Base-by-base conservation (phyloP, 768 basidiomycete genomes). In the Fistulinella prunicolor region DNA sequence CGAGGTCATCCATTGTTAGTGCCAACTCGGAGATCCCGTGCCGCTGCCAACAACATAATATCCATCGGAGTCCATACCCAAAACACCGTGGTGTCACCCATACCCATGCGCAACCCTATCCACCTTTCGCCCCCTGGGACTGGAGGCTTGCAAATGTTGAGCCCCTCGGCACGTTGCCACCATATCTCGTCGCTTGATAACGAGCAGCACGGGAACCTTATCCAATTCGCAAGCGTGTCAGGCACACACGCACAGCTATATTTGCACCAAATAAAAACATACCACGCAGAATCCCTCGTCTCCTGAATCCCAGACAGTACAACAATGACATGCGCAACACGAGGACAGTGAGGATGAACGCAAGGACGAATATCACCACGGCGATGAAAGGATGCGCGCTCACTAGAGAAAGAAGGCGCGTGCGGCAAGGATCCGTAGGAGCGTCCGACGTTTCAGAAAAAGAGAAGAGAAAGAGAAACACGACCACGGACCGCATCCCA, bases 131-230 rank as follows among this genome's bases (percentile, higher is more conserved):
- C 1, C 57, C 44, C 3, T 48, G 44, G 2, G 47, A 61, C 30
- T 58, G 59, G n/a, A 17, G 34, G 6, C 9, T 42, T 9, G 50
- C 21, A 60, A 47, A 51, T 36, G 40, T 26, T 16, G 44, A 51
- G 6, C 35, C 3, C 6, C 54, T 60, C n/a, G 26, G 44, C 17
- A 49, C 28, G 29, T 60, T 61, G 6, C 55, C 46, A 37, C 62
- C 46, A 19, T 49, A 37, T 29, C 42, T 13, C 9, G 59, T 58
- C 21, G 62, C 50, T 3, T 64, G 61, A 17, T 64, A 64, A 7
- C 48, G 43, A 37, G 49, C 24, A 5, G 46, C 50, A 21, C 48
- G 47, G 2, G 62, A 58, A 6, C 28, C 60, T 61, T 17, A n/a
- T 1, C 16, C 17, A 16, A 29, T 19, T 3, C 35, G 7, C 9